These are phyloP conservation scores for Verticillium nonalfalfae DNA, from an alignment of 2,329 filamentous ascomycete species.

Conservation along the genomic window DNA sequence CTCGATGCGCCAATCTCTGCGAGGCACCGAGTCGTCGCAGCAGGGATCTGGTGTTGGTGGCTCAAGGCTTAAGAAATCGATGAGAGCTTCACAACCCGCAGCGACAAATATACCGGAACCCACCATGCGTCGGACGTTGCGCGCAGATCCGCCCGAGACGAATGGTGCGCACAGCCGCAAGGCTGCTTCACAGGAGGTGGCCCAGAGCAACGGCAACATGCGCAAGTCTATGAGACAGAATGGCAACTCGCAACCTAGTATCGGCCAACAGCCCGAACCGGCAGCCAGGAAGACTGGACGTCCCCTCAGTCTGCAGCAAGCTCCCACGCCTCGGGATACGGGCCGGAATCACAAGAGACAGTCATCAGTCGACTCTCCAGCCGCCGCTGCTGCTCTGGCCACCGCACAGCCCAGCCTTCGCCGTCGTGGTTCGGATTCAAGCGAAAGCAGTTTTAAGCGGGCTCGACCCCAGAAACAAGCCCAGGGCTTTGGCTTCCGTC, in stretches of 20 bases:
- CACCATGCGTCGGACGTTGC: constrained; percentile 19
- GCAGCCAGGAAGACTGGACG: neutral
- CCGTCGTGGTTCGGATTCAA: constrained; percentile 57
- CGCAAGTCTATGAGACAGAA: constrained; percentile 19
- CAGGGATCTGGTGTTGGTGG: constrained; percentile 5
- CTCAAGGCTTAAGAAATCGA: constrained; percentile 37
- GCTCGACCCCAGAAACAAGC: constrained; percentile 37
- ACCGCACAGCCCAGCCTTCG: constrained; percentile 28
- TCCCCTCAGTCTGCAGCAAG: constrained; percentile 5
- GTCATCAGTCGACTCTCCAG: constrained; percentile 3
- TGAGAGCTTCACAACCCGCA: constrained; percentile 28
- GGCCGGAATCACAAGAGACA: neutral
- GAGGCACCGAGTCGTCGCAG: constrained; percentile 4
- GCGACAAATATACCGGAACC: neutral
- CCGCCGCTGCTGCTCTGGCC: constrained; percentile 12
- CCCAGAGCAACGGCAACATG: constrained; percentile 14
- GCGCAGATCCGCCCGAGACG: neutral
- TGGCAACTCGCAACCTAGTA: neutral
- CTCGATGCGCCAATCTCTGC: constrained; percentile 3
- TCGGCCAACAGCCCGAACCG: neutral
- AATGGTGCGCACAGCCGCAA: neutral
- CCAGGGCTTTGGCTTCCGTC: constrained; percentile 57
- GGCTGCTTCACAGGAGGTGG: neutral
- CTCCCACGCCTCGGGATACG: neutral
- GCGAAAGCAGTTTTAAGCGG: constrained; percentile 79